Base-by-base conservation (phyloP, 495 filamentous ascomycete species). In the Penicillium steckii region DNA sequence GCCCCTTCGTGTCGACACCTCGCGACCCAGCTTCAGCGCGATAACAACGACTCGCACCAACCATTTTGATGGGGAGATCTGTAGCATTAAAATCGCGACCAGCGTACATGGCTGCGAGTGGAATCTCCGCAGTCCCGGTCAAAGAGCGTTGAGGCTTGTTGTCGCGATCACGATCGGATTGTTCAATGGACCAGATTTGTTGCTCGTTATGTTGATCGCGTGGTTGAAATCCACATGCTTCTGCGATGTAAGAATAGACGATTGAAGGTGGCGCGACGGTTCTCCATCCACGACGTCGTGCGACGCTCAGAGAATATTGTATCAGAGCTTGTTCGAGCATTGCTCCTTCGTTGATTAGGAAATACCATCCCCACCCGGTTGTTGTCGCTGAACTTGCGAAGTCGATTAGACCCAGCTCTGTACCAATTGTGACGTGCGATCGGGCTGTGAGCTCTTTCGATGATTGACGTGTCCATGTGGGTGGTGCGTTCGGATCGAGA, bases 291-390 rank as follows among this genome's bases (percentile, higher is more conserved):
- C 82, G 78, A 37, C 75, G 77, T 29, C 82, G 78, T 8, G 87
- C 88, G 3, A 86, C 80, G 18, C 74, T 71, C 3, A 96, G 76
- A 0, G 95, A 85, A 69, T 95, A 96, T 57, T 86, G 84, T n/a
- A 97, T 69, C 0, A 98, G 80, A 0, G 94, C 94, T 64, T 96
- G 92, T 66, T 97, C 94, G 2, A 98, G 80, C 67, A 94, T 80
- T 0, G 91, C 92, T 7, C 85, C 91, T 55, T 95, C 93, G 68
- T 95, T 88, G 26, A 85, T 78, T 0, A 98, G 83, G 67, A 87
- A 96, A 70, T 98, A 98, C 90, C 91, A 98, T 0, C 94, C 94
- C 92, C 92, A 97, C 13, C 94, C 94, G 27, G 85, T 88, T 17
- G 88, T 85, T 8, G 81, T 85, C 17, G 83, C 85, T 3, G 91